Evolutionary conservation across 345 rosid genomes (phyloP).

Genomic region (Gossypium sturtianum): DNA sequence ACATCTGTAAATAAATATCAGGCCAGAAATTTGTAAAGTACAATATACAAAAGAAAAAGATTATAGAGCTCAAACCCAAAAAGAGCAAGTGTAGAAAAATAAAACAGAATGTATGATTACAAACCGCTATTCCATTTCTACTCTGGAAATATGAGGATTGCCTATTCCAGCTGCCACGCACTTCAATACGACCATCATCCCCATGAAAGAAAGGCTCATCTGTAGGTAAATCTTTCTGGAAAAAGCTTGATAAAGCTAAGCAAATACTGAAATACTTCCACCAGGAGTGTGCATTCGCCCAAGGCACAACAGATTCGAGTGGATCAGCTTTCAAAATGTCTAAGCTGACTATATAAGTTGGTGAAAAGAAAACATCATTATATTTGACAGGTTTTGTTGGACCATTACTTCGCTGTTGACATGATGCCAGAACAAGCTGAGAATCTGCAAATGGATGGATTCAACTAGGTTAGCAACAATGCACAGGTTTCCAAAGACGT

Average conservation of each 20-base stretch:
- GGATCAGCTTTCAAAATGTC: constrained; percentile 61
- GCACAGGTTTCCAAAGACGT: constrained; percentile 10
- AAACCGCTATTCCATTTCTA: constrained; percentile 62
- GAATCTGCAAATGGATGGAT: constrained; percentile 42
- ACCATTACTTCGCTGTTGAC: constrained; percentile 25
- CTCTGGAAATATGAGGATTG: constrained; percentile 59
- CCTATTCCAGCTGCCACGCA: constrained; percentile 48
- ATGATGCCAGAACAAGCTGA: constrained; percentile 29
- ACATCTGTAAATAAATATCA: neutral
- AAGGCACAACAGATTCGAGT: constrained; percentile 41
- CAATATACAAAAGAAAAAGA: neutral
- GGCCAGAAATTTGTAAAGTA: neutral
- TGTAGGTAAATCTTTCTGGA: constrained; percentile 39
- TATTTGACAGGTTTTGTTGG: constrained; percentile 27
- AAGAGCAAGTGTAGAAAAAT: constrained; percentile 6
- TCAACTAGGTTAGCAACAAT: constrained; percentile 12
- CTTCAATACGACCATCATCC: constrained; percentile 68
- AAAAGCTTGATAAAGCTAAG: constrained; percentile 53
- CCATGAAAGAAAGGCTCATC: constrained; percentile 38
- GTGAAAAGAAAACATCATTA: constrained; percentile 32
- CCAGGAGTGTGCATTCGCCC: constrained; percentile 57
- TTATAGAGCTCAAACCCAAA: constrained; percentile 9
- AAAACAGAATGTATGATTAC: constrained; percentile 26
- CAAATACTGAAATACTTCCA: constrained; percentile 60
- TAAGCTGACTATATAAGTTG: constrained; percentile 70